Conservation (phyloP, 495 filamentous ascomycete species). For the Penicillium diatomitis region DNA sequence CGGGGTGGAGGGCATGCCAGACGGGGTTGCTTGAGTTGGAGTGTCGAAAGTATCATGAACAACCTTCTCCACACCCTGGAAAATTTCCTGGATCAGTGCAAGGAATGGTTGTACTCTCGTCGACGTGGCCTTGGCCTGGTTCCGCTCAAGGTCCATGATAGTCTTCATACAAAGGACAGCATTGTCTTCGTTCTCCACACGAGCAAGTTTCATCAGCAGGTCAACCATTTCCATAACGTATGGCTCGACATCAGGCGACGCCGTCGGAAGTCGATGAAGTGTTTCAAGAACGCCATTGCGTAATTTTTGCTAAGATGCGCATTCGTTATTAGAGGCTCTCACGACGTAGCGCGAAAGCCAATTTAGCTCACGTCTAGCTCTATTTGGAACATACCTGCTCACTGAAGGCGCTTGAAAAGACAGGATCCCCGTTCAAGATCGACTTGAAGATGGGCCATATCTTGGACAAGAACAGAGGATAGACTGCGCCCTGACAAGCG, state of each 20-base stretch:
- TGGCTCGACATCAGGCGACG: conserved; percentile 72
- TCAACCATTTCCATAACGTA: conserved; percentile 83
- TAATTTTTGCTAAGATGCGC: conserved; percentile 53
- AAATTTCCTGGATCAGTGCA: conserved; percentile 88
- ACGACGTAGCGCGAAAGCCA: neutral
- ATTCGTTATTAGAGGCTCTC: conserved; percentile 2
- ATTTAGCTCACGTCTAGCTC: neutral
- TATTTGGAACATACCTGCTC: conserved; percentile 55
- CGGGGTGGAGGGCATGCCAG: conserved; percentile 68
- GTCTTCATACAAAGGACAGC: conserved; percentile 96
- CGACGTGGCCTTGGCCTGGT: conserved; percentile 74
- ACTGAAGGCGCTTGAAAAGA: conserved; percentile 77
- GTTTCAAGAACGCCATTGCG: conserved; percentile 91
- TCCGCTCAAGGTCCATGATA: conserved; percentile 88
- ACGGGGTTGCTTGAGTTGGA: conserved; percentile 49
- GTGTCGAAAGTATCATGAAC: conserved; percentile 90
- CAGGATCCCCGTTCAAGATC: conserved; percentile 76
- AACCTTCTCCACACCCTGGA: conserved; percentile 85
- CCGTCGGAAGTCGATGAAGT: conserved; percentile 80
- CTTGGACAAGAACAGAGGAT: conserved; percentile 70
- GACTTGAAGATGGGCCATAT: conserved; percentile 84
- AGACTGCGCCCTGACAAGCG: conserved; percentile 53
- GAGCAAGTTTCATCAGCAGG: conserved; percentile 76
- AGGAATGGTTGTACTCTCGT: conserved; percentile 82
- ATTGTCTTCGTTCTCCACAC: conserved; percentile 95